Base-by-base conservation (phyloP, 768 basidiomycete species). In the Hericium rajendrae region DNA sequence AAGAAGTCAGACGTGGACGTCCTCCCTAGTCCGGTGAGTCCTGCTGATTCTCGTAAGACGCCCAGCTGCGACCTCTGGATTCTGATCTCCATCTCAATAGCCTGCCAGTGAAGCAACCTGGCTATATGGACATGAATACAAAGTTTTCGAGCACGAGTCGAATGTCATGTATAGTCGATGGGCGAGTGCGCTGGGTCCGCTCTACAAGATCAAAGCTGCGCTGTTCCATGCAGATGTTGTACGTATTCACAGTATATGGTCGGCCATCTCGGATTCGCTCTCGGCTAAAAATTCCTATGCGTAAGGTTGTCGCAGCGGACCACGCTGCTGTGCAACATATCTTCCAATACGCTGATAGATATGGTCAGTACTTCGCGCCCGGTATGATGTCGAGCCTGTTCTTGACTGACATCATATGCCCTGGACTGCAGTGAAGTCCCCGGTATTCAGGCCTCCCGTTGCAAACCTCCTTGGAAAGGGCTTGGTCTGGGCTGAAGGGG, bases 221-320 rank as follows among this genome's bases (percentile, higher is more conserved):
- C 63, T 73, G 50, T 71, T 71, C 54, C 73, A 73, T 57, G 64
- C 65, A 9, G 73, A 74, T 60, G 72, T 74, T 59, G 73, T 72
- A 48, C 24, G 70, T 65, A 9, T 22, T 53, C 32, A 37, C 40
- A 24, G 6, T 38, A 28, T 18, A 11, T 13, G 37, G 32, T 32
- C 32, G 32, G 32, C n/a, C 11, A n/a, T 13, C 43, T n/a, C 40
- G 9, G 40, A 40, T 5, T 38, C 6, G 32, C 32, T 8, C 26
- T 26, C 26, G 26, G 26, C 26, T 26, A 32, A 6, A 4, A 6
- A 2, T 32, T 32, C 9, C 8, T 10, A 32, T 32, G 32, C 32
- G 32, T 4, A 54, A 74, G 72, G 64, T 73, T 52, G 65, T 74
- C 52, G 69, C 67, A 6, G 63, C 70, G 13, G 73, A 74, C 61